Base-by-base conservation (phyloP, 192 early-diverging fungal species). In the Powellomyces hirtus region DNA sequence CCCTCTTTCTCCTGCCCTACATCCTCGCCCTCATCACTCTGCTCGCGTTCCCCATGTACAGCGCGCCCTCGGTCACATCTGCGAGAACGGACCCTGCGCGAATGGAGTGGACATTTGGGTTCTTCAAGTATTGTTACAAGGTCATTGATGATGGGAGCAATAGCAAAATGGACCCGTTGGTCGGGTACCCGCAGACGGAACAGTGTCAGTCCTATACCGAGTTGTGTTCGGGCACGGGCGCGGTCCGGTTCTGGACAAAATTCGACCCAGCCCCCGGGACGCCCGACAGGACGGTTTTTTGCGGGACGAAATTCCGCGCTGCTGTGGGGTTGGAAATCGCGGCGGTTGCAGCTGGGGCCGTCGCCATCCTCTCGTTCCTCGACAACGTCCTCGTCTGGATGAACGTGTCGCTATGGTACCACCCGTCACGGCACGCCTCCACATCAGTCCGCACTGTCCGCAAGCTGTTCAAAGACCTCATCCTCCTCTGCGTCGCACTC, bases 351-450 rank as follows among this genome's bases (percentile, higher is more conserved):
- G 63, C 42, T 14, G 63, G 63, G 18, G 63, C 63, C 8, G n/a
- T 65, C 13, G 63, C 63, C 20, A 42, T 65, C 24, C 18, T 65
- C 10, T 65, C 27, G 7, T 65, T 65, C 38, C 20, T 65, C 29
- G 63, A 65, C 16, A 65, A 65, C 31, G 45, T 65, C 16, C 29
- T 65, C 29, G 63, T 65, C 24, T 65, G 63, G 63, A 22, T 27
- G 22, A 65, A 65, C 44, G 22, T 52, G 14, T 65, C 63, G 26
- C 27, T 65, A 2, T 65, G 63, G 63, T 65, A 52, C 27, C 42
- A 33, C 49, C 63, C 63, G 61, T 52, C 31, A 64, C 29, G 30
- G 22, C 35, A 45, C 20, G 18, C 18, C 6, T 20, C 59, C 1
- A 20, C 46, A 53, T 35, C 42, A 2, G 56, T 68, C 34, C 66